phyloP scores from a whole-genome alignment of 768 basidiomycete genomes.

The Pleurotus eryngii region DNA sequence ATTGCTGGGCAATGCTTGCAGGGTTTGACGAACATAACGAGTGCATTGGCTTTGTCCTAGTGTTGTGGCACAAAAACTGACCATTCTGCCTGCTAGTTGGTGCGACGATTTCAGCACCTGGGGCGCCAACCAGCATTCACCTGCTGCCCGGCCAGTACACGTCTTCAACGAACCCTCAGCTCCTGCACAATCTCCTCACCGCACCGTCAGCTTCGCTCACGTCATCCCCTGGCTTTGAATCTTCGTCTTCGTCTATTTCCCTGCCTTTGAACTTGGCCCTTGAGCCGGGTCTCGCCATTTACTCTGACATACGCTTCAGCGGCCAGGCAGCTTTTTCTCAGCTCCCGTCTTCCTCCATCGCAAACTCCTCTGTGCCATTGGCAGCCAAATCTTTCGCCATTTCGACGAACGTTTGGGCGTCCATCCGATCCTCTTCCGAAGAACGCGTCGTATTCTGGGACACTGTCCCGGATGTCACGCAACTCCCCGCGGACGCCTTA shows the following conservation, averaged over 20 bases:
- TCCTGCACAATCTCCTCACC: conserved; percentile 66
- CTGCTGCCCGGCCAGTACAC: conserved; percentile 80
- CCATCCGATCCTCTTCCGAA: conserved; percentile 52
- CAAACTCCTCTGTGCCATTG: conserved; percentile 48
- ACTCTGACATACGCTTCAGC: conserved; percentile 58
- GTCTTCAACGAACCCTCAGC: conserved; percentile 64
- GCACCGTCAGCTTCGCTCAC: conserved; percentile 58
- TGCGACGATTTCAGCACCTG: conserved; percentile 56
- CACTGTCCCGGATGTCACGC: conserved; percentile 68
- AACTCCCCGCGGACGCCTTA: conserved; percentile 52
- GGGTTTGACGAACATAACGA: conserved; percentile 70
- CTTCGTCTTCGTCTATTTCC: conserved; percentile 48
- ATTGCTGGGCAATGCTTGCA: conserved; percentile 88
- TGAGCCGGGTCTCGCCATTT: conserved; percentile 65
- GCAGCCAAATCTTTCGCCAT: conserved; percentile 61
- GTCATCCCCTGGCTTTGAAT: conserved; percentile 61
- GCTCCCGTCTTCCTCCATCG: conserved; percentile 48
- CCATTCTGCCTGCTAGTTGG: conserved; percentile 52
- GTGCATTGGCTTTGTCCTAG: conserved; percentile 28
- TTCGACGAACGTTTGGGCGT: conserved; percentile 67
- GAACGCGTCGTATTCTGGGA: conserved; percentile 74
- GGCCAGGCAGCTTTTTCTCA: conserved; percentile 59
- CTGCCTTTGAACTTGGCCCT: conserved; percentile 69
- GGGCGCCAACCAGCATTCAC: conserved; percentile 48
- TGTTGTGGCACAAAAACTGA: not conserved